Base-by-base conservation (phyloP, 805 yeast genomes). In the Saccharomycopsis babjevae region DNA sequence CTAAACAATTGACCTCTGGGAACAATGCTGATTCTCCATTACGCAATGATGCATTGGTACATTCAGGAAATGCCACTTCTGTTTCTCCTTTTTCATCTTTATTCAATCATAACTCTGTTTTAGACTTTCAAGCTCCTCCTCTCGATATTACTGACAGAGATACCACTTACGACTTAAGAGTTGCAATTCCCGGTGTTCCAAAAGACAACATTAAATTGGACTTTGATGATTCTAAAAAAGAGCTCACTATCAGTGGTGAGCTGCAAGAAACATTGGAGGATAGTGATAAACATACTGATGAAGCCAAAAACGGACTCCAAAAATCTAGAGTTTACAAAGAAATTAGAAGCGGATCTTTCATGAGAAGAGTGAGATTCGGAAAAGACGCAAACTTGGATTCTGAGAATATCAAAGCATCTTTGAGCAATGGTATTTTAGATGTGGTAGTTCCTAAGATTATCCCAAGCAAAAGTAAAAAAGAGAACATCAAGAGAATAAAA, bases 121-220 rank as follows among this genome's bases (percentile, higher is more conserved):
- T 59, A n/a, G 62, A 61, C 36, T 11, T 67, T 36, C 52, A 46
- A 46, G 32, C 52, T 46, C 76, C 76, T 38, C 74, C 76, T 8
- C 66, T 74, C 50, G 75, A 74, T 58, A 65, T 75, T 54, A 69
- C 70, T 61, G 77, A 74, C 34, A 64, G 68, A 40, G 74, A 72
- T 2, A 64, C 68, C 52, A 50, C 62, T 8, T 74, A 70, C 60
- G 68, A 68, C 32, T 63, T 75, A 38, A 68, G 68, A 18, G 70
- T 73, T 8, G 70, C 77, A 1, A 65, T 74, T 59, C 74, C 77
- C 13, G 77, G 78, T 25, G 76, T 74, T 28, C 36, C 65, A 7
- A 59, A 69, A 13, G 68, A 68, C 59, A 71, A 73, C 16, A 64
- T 71, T 63, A 67, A 68, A 3, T 69, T 73, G 59, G 75, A 74